Evolutionary conservation across 2,329 filamentous ascomycete genomes (phyloP).

Genomic region (Fusarium sp.): DNA sequence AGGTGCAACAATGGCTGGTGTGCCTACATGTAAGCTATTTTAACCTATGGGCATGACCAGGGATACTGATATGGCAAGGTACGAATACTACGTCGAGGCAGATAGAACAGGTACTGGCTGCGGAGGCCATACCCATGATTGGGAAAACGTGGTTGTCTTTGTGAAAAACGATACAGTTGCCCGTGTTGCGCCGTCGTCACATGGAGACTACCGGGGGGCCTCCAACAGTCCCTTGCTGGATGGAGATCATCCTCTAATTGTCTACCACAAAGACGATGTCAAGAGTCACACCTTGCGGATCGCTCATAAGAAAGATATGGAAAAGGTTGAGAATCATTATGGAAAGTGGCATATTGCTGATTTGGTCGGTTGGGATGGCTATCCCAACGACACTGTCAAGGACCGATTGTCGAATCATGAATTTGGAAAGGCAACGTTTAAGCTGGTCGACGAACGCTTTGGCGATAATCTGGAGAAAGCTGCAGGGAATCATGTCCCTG

Average conservation of each 20-base stretch:
- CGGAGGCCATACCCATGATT: not conserved
- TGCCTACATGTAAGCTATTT: not conserved
- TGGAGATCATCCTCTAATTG: not conserved
- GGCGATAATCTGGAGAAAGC: not conserved
- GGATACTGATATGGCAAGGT: not conserved
- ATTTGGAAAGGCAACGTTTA: not conserved
- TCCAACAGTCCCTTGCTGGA: not conserved
- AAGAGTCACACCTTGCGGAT: not conserved
- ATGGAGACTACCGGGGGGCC: rapidly evolving
- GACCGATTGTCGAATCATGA: rapidly evolving
- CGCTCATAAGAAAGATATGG: rapidly evolving
- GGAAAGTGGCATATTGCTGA: not conserved
- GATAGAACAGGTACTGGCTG: not conserved
- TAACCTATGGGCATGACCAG: rapidly evolving
- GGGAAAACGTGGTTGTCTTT: not conserved
- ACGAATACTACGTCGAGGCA: not conserved
- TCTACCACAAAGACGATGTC: not conserved
- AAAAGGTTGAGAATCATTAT: not conserved
- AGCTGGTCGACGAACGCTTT: not conserved
- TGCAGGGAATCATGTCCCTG: not conserved
- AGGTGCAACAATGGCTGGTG: constrained; percentile 6
- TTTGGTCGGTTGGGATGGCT: not conserved
- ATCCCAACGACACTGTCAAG: not conserved
- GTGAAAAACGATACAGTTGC: not conserved
- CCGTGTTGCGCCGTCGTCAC: not conserved